These are phyloP conservation scores for Linaria vulgaris DNA, from an alignment of 257 asterid genomes.

Conservation along the genomic window DNA sequence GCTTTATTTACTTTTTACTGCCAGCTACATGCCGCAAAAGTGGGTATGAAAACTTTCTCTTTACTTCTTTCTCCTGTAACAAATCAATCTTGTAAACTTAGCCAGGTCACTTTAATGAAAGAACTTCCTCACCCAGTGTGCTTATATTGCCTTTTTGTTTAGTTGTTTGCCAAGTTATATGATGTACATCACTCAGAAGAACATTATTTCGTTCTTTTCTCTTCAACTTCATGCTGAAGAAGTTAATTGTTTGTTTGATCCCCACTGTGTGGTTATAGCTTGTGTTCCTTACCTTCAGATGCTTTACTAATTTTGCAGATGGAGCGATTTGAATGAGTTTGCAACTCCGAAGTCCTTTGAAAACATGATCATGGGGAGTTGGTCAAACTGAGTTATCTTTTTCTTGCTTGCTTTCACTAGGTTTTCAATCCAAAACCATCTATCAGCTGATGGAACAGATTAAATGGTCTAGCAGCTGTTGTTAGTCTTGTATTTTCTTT, in stretches of 20 bases:
- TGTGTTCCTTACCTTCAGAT: no score
- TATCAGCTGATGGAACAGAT: neutral
- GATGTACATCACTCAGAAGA: neutral
- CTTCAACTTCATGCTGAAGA: neutral
- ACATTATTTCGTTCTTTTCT: neutral
- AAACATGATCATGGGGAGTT: neutral
- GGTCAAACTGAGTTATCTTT: neutral
- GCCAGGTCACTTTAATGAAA: neutral
- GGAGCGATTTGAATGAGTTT: constrained; percentile 62
- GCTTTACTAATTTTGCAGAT: constrained; percentile 41
- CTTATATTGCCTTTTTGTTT: neutral
- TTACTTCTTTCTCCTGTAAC: neutral
- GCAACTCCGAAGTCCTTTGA: neutral
- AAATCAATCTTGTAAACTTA: neutral
- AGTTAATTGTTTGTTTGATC: neutral
- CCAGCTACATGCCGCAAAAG: neutral
- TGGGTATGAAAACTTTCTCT: neutral
- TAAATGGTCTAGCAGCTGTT: no score
- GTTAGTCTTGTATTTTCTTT: no score
- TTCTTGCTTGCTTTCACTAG: neutral
- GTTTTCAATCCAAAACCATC: neutral
- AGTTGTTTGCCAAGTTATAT: neutral
- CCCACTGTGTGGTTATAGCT: neutral
- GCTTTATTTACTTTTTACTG: neutral
- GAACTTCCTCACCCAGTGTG: neutral